Base-by-base conservation (phyloP, 108 stramenopile genomes). In the Cyclostephanos invisitatus region DNA sequence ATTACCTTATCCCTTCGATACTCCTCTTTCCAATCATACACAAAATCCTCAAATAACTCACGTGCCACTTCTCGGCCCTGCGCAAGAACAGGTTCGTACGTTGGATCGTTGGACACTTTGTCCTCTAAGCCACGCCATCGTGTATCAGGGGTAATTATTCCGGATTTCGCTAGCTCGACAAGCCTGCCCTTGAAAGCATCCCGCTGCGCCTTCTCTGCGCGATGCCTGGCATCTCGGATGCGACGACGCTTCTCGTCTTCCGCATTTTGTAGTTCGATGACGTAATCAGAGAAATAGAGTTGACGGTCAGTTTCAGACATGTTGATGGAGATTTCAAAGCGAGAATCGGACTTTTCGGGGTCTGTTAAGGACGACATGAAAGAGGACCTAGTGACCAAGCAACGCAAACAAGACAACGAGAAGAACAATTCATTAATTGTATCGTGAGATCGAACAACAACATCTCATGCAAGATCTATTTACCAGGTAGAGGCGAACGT, bases 161-260 rank as follows among this genome's bases (percentile, higher is more conserved):
- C 89, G 15, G 87, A 64, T 7, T 56, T 61, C 3, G 89, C 92
- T 53, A 91, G 28, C 27, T 68, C 53, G 40, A 65, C 54, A 6
- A 93, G 76, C 0, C 67, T 50, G 0, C 75, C 78, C 11, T 78
- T 67, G 62, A 74, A 93, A 0, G 80, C 84, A 64, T 93, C 92
- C 14, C 92, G 84, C 60, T 93, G 90, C 7, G 85, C 92, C 54
- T 89, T 88, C 66, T 91, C 92, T 2, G 90, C 87, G 58, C 90
- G 77, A 35, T 76, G 80, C 10, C 85, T 68, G 7, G 88, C 92
- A 62, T 93, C 90, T 60, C 84, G 90, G 15, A 88, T 86, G 25
- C 90, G 84, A 5, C 89, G 77, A 20, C 86, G 85, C 59, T 90
- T 89, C 47, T 93, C 92, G 65, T 93, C 92, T 76, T 93, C 90